Conservation (phyloP, 1,139 yeast genomes). For the Lodderomyces metapsilosis region DNA sequence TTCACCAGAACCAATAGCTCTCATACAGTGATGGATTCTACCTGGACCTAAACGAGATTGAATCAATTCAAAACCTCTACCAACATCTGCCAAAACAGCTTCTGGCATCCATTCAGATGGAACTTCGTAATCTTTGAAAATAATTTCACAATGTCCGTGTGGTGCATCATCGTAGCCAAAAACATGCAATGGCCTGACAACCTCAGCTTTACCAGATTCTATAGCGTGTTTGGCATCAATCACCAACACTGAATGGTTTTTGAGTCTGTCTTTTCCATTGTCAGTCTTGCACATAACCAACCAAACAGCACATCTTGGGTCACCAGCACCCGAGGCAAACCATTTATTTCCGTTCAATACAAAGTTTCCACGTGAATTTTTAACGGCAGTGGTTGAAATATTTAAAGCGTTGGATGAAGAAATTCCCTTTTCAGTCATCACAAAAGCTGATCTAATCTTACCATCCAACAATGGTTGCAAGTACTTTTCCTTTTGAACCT, state of each 20-base stretch:
- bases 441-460: constrained; percentile 61
- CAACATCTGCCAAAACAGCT: constrained; percentile 47
- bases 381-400: constrained; percentile 49
- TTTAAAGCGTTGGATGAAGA: constrained; percentile 70
- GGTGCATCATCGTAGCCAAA: constrained; percentile 75
- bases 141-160: constrained; percentile 69
- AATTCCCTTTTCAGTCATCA: constrained; percentile 69
- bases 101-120: constrained; percentile 40
- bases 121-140: constrained; percentile 52
- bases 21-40: constrained; percentile 73
- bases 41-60: constrained; percentile 76
- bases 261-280: constrained; percentile 33
- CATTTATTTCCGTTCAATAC: constrained; percentile 67
- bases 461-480: constrained; percentile 59
- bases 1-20: constrained; percentile 66
- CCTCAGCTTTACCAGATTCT: constrained; percentile 49
- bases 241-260: constrained; percentile 60
- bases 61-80: constrained; percentile 66
- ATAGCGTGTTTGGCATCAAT: constrained; percentile 54
- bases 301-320: constrained; percentile 63
- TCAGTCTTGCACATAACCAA: constrained; percentile 67
- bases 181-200: constrained; percentile 56
- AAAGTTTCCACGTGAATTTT: constrained; percentile 47
- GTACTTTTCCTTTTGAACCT: constrained; percentile 52
- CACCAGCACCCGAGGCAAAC: constrained; percentile 79